Conservation (phyloP, 331 rosid species). For the Quercus lobata region DNA sequence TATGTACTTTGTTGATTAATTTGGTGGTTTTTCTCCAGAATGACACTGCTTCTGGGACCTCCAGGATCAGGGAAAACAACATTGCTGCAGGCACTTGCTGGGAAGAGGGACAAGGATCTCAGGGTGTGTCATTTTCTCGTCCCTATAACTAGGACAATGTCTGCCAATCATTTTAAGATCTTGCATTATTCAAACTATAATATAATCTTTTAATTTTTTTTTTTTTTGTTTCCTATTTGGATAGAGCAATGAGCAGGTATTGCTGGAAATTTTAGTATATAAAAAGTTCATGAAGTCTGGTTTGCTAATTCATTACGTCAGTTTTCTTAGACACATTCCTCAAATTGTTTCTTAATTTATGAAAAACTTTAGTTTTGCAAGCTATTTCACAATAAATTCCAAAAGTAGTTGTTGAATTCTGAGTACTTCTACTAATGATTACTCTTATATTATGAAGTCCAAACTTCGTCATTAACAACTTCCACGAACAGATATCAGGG, state of each 20-base stretch:
- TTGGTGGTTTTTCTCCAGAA: constrained; percentile 22
- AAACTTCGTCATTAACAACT: constrained; percentile 8
- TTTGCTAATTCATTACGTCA: not conserved
- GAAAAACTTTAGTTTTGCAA: not conserved
- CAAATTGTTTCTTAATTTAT: not conserved
- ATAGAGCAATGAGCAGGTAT: not conserved
- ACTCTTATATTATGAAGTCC: not conserved
- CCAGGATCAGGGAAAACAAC: constrained; percentile 67
- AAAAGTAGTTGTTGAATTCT: not conserved
- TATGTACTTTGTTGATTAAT: not conserved
- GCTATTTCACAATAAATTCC: not conserved
- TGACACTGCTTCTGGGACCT: constrained; percentile 58
- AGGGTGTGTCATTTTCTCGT: constrained; percentile 34
- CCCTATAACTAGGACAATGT: not conserved
- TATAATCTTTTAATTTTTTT: not conserved
- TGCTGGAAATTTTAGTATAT: not conserved
- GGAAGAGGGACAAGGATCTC: constrained; percentile 37
- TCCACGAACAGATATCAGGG: constrained; percentile 40
- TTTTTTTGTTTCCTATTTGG: not conserved
- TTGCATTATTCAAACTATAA: not conserved
- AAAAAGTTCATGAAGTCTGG: not conserved
- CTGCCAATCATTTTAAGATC: not conserved
- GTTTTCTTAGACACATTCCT: not conserved
- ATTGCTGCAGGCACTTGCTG: constrained; percentile 54
- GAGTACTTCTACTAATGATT: not conserved